phyloP scores from a whole-genome alignment of 495 filamentous ascomycete species.

The Penicillium coprophilum region DNA sequence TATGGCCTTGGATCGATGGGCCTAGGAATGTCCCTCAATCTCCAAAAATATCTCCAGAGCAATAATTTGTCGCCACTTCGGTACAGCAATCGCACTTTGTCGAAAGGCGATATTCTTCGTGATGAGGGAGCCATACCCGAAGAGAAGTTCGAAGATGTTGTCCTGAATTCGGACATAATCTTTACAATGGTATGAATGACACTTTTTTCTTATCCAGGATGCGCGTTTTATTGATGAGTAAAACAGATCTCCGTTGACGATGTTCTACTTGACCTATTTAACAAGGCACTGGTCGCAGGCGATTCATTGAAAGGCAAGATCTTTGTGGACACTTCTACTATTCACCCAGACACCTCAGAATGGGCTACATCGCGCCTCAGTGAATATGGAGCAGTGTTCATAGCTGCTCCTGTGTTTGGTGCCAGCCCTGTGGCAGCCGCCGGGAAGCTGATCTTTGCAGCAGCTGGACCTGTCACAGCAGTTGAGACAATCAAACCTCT shows the following conservation, averaged over 20 bases:
- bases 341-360: conserved; percentile 39
- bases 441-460: conserved; percentile 36
- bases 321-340: conserved; percentile 41
- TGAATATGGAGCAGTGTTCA: conserved; percentile 24
- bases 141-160: conserved; percentile 29
- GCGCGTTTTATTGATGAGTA: conserved; percentile 4
- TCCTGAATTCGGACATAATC: conserved; percentile 29
- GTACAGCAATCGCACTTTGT: conserved; percentile 37
- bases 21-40: conserved; percentile 42
- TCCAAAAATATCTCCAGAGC: conserved; percentile 35
- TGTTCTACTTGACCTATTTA: conserved; percentile 7
- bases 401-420: conserved; percentile 38
- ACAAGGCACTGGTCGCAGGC: conserved; percentile 8
- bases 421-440: conserved; percentile 36
- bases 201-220: background rate
- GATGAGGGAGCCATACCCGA: conserved; percentile 28
- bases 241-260: conserved; percentile 13
- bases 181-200: conserved; percentile 30
- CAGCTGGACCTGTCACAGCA: conserved; percentile 32
- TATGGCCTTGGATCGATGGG: conserved; percentile 44
- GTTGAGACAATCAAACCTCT: conserved; percentile 32
- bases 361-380: conserved; percentile 20
- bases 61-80: conserved; percentile 22
- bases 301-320: conserved; percentile 29
- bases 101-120: conserved; percentile 31